Base-by-base conservation (phyloP, 208 protist genomes). In the Trichomonas tenax region DNA sequence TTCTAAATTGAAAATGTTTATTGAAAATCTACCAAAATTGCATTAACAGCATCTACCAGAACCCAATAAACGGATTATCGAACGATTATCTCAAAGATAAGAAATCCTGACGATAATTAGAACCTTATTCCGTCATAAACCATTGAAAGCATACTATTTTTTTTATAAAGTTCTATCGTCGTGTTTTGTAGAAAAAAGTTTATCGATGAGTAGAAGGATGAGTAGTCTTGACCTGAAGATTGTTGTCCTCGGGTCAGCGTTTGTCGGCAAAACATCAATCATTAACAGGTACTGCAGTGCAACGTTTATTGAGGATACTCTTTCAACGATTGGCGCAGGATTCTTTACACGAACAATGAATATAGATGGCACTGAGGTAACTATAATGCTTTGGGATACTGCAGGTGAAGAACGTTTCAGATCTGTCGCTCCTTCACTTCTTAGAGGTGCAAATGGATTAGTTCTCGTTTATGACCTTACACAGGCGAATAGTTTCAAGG, bases 371-470 rank as follows among this genome's bases (percentile, higher is more conserved):
- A 51, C 86, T 4, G 86, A 93, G 21, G 86, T 93, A 6, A 93
- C 86, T 34, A 40, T 93, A 1, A 93, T 93, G 86, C 31, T 93
- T 38, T 93, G 86, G 86, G 86, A 93, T 51, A 93, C 86, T 34
- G 86, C 86, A 38, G 86, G 86, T 38, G 86, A 93, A 51, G 86
- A 93, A 31, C 9, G 86, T 21, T 93, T 93, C 46, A 48, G 44
- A 93, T 34, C n/a, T 93, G 86, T 93, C 38, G 86, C 86, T 17
- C 86, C 86, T 11, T 48, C 86, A 34, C 10, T 93, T 34, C 26
- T 93, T 23, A 41, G 86, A 21, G 86, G 86, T 34, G 86, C 86
- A 34, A 93, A 51, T 93, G 86, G 86, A 11, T n/a, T 93, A 38
- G 34, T 93, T 51, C 31, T 93, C 1, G 86, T 93, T 38, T 93